These are phyloP conservation scores for Azolla pinnata DNA, from an alignment of 75 land plant species.

Conservation along the genomic window DNA sequence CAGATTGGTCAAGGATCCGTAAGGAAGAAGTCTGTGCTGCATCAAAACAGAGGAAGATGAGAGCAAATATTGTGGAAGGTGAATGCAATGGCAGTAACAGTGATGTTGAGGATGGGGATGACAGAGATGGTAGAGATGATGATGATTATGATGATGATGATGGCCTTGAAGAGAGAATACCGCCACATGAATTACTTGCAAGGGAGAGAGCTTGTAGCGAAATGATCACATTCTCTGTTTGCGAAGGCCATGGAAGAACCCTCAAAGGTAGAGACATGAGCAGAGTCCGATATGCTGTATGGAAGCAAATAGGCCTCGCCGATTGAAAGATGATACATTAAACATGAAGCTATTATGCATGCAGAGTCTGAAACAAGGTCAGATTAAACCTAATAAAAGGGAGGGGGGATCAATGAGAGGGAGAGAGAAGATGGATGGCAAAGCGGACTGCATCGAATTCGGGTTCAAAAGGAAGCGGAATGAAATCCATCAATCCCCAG, in stretches of 20 bases:
- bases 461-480: too few relatives aligned
- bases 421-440: too few relatives aligned
- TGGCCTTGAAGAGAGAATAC: constrained; percentile 40
- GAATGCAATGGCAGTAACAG: constrained; percentile 1
- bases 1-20: constrained; percentile 53
- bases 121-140: too few relatives aligned
- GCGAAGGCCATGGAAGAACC: constrained; percentile 69
- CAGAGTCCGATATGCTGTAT: constrained; percentile 64
- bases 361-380: too few relatives aligned
- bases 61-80: background rate
- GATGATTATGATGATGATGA: constrained; percentile 34
- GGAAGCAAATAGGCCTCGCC: constrained; percentile 48
- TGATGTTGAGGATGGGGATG: too few relatives aligned
- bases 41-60: background rate
- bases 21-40: background rate
- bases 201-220: constrained; percentile 33
- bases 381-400: too few relatives aligned
- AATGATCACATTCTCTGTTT: constrained; percentile 45
- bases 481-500: too few relatives aligned
- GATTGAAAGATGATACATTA: too few relatives aligned
- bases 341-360: too few relatives aligned
- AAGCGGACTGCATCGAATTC: too few relatives aligned
- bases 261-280: constrained; percentile 68
- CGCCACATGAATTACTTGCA: constrained; percentile 67
- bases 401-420: too few relatives aligned